Conservation (phyloP, 2,329 filamentous ascomycete species). For the Thermomyces lanuginosus region DNA sequence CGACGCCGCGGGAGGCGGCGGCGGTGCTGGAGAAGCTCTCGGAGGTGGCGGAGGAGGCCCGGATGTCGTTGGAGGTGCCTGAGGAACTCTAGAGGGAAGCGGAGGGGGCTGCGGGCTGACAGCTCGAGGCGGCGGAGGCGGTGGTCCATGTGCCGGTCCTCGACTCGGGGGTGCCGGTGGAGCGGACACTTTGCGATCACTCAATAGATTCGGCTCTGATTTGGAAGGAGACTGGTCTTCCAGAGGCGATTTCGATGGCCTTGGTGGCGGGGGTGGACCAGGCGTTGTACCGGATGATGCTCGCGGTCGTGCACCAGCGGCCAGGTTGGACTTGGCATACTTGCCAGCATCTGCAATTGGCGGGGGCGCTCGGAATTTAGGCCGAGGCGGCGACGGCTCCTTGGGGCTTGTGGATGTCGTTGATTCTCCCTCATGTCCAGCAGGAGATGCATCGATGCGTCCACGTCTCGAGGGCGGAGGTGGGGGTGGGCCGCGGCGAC, state of each 20-base stretch:
- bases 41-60: constrained; percentile 40
- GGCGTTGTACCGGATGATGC: constrained; percentile 35
- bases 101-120: constrained; percentile 32
- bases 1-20: constrained; percentile 34
- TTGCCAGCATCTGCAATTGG: constrained; percentile 81
- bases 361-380: constrained; percentile 68
- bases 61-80: constrained; percentile 16
- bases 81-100: constrained; percentile 29
- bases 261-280: constrained; percentile 50
- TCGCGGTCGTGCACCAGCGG: constrained; percentile 32
- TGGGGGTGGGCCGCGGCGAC: constrained; percentile 43
- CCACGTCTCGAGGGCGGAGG: constrained; percentile 36
- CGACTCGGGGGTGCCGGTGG: constrained; percentile 63
- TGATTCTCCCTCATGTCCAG: constrained; percentile 35
- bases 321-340: constrained; percentile 47
- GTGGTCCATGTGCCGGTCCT: constrained; percentile 45
- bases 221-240: constrained; percentile 49
- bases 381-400: constrained; percentile 54
- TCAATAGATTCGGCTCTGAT: too few species aligned
- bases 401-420: constrained; percentile 44
- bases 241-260: constrained; percentile 53
- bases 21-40: constrained; percentile 22
- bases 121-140: constrained; percentile 44
- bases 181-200: constrained; percentile 43
- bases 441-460: constrained; percentile 28